Evolutionary conservation across 2,329 filamentous ascomycete genomes (phyloP).

Genomic region (Neonectria ditissima): DNA sequence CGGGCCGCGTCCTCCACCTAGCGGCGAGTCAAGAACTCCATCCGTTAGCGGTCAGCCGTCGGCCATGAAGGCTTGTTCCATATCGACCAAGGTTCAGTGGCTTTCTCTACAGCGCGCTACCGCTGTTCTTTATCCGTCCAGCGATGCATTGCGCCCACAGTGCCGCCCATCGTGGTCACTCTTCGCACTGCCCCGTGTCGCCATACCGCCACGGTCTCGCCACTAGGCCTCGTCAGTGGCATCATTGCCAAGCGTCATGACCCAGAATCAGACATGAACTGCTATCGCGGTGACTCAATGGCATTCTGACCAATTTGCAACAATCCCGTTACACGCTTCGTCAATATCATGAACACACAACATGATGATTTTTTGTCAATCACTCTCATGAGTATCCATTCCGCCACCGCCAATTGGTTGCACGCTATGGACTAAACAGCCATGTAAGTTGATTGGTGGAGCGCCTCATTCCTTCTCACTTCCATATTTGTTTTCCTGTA

Average conservation of each 20-base stretch:
- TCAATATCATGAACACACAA: background rate
- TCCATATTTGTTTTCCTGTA: conserved; percentile 27
- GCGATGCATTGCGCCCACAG: background rate
- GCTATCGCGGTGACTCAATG: background rate
- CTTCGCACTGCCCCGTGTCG: conserved; percentile 14
- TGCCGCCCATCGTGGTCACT: background rate
- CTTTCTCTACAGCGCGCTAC: background rate
- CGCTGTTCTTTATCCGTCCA: background rate
- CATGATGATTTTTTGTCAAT: background rate
- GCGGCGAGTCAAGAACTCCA: conserved; percentile 35
- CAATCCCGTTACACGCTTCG: background rate
- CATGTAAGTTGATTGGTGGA: conserved; percentile 48
- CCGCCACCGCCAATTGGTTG: background rate
- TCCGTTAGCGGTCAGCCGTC: background rate
- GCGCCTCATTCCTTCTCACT: conserved; percentile 24
- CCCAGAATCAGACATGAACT: background rate
- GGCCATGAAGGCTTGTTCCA: background rate
- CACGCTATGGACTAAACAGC: conserved; percentile 7
- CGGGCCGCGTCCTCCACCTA: background rate
- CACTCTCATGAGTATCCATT: background rate
- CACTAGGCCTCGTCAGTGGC: conserved; percentile 23
- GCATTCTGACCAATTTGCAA: background rate
- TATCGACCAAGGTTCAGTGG: background rate
- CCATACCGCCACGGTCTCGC: conserved; percentile 28
- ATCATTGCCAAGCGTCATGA: conserved; percentile 6